phyloP scores from a whole-genome alignment of 2,329 filamentous ascomycete species.

The Seiridium unicorne region DNA sequence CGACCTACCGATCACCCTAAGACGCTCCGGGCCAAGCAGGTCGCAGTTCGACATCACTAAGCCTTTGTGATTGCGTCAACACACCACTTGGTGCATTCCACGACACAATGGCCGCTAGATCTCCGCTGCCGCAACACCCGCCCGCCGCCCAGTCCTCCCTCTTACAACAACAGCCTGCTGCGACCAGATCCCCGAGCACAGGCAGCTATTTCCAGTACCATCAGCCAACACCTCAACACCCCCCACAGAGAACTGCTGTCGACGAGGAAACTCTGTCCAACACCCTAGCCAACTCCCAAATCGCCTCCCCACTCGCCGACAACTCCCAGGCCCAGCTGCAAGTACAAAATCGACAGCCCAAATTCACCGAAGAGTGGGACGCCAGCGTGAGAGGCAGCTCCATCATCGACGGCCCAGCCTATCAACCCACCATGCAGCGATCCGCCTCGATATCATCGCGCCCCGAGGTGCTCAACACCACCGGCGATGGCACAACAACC shows the following conservation, averaged over 20 bases:
- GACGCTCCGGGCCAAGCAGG: not conserved
- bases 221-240: slow-evolving; percentile 16
- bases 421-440: slow-evolving; percentile 48
- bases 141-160: not conserved
- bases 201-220: slow-evolving; percentile 20
- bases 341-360: slow-evolving; percentile 35
- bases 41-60: not conserved
- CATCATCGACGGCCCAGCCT: slow-evolving; percentile 48
- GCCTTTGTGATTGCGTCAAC: slow-evolving; percentile 9
- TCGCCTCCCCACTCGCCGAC: slow-evolving; percentile 23
- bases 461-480: slow-evolving; percentile 40
- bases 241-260: slow-evolving; percentile 16
- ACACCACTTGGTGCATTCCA: slow-evolving; percentile 6
- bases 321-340: slow-evolving; percentile 11
- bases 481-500: slow-evolving; percentile 33
- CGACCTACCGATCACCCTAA: not conserved
- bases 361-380: slow-evolving; percentile 72
- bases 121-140: slow-evolving; percentile 6
- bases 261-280: slow-evolving; percentile 34
- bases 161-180: not conserved
- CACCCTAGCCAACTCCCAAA: slow-evolving; percentile 33
- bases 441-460: slow-evolving; percentile 57
- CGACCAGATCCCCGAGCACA: slow-evolving; percentile 9
- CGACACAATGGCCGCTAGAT: slow-evolving; percentile 7
- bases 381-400: slow-evolving; percentile 66